These are phyloP conservation scores for Torulaspora franciscae DNA, from an alignment of 805 yeast species.

Conservation along the genomic window DNA sequence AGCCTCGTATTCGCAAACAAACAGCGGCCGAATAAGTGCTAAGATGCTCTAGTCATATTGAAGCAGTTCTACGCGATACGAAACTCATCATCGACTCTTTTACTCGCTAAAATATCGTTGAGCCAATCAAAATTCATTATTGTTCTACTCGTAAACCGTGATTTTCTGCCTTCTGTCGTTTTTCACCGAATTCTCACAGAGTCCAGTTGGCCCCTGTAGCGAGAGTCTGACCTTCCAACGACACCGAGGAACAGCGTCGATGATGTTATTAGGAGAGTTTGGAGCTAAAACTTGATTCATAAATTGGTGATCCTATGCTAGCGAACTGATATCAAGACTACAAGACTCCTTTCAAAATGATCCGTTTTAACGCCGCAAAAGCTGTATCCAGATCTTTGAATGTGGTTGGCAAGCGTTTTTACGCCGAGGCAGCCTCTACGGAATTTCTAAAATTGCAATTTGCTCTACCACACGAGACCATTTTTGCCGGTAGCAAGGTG, in stretches of 20 bases:
- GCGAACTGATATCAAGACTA: background rate
- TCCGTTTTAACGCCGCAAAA: constrained; percentile 25
- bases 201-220: background rate
- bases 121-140: background rate
- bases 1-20: no score
- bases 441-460: constrained; percentile 81
- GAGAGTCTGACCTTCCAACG: background rate
- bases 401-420: constrained; percentile 65
- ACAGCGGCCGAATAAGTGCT: no score
- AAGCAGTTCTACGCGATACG: no score
- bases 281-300: no score
- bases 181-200: background rate
- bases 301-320: no score
- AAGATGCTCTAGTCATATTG: no score
- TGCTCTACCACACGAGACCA: constrained; percentile 81
- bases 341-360: constrained; percentile 16
- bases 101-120: background rate
- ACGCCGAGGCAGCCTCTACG: constrained; percentile 73
- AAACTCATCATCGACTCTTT: no score
- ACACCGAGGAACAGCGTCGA: no score
- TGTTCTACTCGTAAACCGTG: background rate
- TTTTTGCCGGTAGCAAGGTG: constrained; percentile 46
- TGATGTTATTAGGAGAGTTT: no score
- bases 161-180: background rate
- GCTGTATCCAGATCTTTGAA: constrained; percentile 39